phyloP scores from a whole-genome alignment of 1,139 yeast genomes.

The Yamadazyma friedrichii region DNA sequence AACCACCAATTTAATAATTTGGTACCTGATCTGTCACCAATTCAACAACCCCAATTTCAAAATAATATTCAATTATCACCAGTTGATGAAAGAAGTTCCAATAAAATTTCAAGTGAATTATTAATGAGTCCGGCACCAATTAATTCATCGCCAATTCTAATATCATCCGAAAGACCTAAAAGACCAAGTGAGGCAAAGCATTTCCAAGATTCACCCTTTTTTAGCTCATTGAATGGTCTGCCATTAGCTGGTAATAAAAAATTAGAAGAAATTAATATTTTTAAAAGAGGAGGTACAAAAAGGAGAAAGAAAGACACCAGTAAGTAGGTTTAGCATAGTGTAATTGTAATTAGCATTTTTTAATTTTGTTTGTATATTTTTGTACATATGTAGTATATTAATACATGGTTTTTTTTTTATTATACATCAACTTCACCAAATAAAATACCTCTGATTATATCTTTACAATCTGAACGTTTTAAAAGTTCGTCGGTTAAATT shows the following conservation, averaged over 20 bases:
- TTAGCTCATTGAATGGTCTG: slow-evolving; percentile 24
- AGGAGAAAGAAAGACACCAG: slow-evolving; percentile 2
- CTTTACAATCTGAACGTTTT: slow-evolving; percentile 53
- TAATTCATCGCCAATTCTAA: slow-evolving; percentile 20
- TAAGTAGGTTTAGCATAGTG: neutral
- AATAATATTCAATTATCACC: slow-evolving; percentile 4
- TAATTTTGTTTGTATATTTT: neutral
- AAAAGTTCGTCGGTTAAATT: slow-evolving; percentile 52
- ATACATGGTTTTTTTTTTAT: slow-evolving; percentile 9
- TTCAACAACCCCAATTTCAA: neutral
- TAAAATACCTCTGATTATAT: slow-evolving; percentile 67
- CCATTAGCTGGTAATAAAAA: slow-evolving; percentile 13
- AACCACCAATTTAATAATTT: neutral
- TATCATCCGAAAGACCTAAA: slow-evolving; percentile 9
- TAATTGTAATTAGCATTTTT: neutral
- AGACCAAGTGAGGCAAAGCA: slow-evolving; percentile 39
- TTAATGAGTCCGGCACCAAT: slow-evolving; percentile 8
- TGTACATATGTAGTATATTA: no score
- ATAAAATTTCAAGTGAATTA: neutral
- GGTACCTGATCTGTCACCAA: slow-evolving; percentile 7
- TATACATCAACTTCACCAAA: slow-evolving; percentile 57
- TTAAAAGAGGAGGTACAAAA: slow-evolving; percentile 8
- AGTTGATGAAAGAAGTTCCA: slow-evolving; percentile 5
- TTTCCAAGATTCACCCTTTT: slow-evolving; percentile 32
- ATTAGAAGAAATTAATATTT: slow-evolving; percentile 3